phyloP scores from a whole-genome alignment of 176 grass and related monocot species.

The Bromus sterilis region DNA sequence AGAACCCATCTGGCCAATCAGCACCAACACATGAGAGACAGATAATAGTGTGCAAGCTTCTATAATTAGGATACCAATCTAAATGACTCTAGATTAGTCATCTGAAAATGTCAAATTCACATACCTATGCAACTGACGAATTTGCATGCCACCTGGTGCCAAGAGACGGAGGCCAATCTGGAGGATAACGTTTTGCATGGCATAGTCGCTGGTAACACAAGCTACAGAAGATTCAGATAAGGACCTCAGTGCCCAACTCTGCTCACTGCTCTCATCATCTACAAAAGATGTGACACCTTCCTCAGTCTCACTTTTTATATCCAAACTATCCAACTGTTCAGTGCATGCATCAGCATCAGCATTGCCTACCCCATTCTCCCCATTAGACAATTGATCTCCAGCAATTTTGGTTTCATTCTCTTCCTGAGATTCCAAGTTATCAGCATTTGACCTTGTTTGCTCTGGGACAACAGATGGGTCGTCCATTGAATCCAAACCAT shows the following conservation, averaged over 20 bases:
- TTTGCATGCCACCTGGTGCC: conserved; percentile 95
- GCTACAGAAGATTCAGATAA: conserved; percentile 94
- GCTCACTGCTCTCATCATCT: conserved; percentile 67
- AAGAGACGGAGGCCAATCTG: conserved; percentile 90
- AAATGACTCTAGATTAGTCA: background rate
- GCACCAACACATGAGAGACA: background rate
- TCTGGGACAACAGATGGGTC: conserved; percentile 7
- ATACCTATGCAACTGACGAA: conserved; percentile 82
- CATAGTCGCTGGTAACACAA: conserved; percentile 85
- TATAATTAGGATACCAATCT: background rate
- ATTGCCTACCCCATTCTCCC: background rate
- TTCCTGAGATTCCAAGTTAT: conserved; percentile 12
- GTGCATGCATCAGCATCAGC: conserved; percentile 24
- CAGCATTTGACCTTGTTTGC: background rate
- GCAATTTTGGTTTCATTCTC: conserved; percentile 22
- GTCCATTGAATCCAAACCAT: conserved; percentile 12
- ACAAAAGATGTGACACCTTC: conserved; percentile 28
- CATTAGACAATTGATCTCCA: background rate
- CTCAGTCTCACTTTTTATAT: conserved; percentile 41
- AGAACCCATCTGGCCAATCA: conserved; percentile 77
- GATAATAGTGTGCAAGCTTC: background rate
- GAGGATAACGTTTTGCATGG: conserved; percentile 98
- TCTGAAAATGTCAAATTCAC: background rate
- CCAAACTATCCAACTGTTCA: conserved; percentile 45
- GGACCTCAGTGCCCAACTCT: conserved; percentile 79